Conservation (phyloP, 2,329 filamentous ascomycete genomes). For the Monosporascus cannonballus region DNA sequence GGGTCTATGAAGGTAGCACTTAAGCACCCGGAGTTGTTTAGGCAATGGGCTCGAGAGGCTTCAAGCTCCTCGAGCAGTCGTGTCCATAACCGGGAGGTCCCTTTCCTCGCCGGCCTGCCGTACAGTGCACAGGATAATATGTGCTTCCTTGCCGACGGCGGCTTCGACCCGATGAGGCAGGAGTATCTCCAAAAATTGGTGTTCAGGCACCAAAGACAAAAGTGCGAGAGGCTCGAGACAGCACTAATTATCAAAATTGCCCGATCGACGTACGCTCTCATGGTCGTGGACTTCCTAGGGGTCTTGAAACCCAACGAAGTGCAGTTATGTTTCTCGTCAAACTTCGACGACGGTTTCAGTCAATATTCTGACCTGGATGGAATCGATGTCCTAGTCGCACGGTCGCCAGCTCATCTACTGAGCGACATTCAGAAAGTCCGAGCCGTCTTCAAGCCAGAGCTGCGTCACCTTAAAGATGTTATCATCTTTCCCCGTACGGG, state of each 20-base stretch:
- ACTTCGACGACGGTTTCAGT: slow-evolving; percentile 44
- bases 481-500: slow-evolving; percentile 66
- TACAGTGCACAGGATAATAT: slow-evolving; percentile 36
- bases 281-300: slow-evolving; percentile 58
- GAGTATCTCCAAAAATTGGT: slow-evolving; percentile 39
- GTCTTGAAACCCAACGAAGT: slow-evolving; percentile 56
- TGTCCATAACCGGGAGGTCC: slow-evolving; percentile 28
- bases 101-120: slow-evolving; percentile 42
- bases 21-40: slow-evolving; percentile 37
- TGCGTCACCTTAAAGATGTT: slow-evolving; percentile 38
- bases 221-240: slow-evolving; percentile 42
- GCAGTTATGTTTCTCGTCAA: slow-evolving; percentile 55
- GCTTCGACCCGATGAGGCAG: slow-evolving; percentile 45
- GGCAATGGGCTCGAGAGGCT: slow-evolving; percentile 40
- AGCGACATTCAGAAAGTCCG: slow-evolving; percentile 64
- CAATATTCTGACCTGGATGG: slow-evolving; percentile 44
- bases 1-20: slow-evolving; percentile 41
- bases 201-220: slow-evolving; percentile 36
- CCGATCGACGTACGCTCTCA: slow-evolving; percentile 52
- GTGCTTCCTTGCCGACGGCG: slow-evolving; percentile 46
- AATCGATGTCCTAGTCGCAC: slow-evolving; percentile 54
- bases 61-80: slow-evolving; percentile 22
- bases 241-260: slow-evolving; percentile 53
- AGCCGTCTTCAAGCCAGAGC: slow-evolving; percentile 43
- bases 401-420: slow-evolving; percentile 59